phyloP scores from a whole-genome alignment of 169 alveolate species.

The Cryptosporidium sp. region DNA sequence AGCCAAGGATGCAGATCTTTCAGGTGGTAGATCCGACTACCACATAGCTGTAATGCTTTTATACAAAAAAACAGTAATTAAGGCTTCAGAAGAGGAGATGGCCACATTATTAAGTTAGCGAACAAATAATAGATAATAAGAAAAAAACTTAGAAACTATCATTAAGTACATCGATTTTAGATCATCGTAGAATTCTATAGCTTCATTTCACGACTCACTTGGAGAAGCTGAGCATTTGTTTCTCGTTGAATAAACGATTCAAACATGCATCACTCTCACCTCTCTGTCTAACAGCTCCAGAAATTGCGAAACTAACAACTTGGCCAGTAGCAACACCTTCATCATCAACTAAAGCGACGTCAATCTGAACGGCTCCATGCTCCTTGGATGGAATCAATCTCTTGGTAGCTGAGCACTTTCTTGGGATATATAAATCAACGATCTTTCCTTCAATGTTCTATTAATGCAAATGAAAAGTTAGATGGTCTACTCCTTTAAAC shows the following conservation, averaged over 20 bases:
- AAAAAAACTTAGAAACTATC: constrained; percentile 26
- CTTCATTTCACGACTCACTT: constrained; percentile 64
- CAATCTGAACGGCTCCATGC: constrained; percentile 94
- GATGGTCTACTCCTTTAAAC: not conserved
- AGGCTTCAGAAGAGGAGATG: constrained; percentile 79
- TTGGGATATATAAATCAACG: constrained; percentile 94
- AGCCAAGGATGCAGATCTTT: constrained; percentile 87
- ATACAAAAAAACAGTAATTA: constrained; percentile 78
- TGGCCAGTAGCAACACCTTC: constrained; percentile 89
- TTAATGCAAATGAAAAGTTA: constrained; percentile 60
- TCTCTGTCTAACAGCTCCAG: constrained; percentile 91
- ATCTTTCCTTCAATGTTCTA: constrained; percentile 91
- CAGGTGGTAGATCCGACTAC: constrained; percentile 92
- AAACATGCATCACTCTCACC: constrained; percentile 94
- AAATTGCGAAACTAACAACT: constrained; percentile 88
- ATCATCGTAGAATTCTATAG: not conserved
- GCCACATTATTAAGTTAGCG: constrained; percentile 29
- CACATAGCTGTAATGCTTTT: constrained; percentile 88
- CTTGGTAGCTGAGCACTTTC: constrained; percentile 95
- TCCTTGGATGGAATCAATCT: constrained; percentile 92
- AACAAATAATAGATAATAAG: constrained; percentile 1
- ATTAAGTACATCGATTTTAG: constrained; percentile 7
- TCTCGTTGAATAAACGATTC: constrained; percentile 92
- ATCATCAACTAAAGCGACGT: constrained; percentile 92
- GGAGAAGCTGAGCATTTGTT: constrained; percentile 87